These are phyloP conservation scores for Hirschioporus abietinus DNA, from an alignment of 768 basidiomycete species.

Conservation along the genomic window DNA sequence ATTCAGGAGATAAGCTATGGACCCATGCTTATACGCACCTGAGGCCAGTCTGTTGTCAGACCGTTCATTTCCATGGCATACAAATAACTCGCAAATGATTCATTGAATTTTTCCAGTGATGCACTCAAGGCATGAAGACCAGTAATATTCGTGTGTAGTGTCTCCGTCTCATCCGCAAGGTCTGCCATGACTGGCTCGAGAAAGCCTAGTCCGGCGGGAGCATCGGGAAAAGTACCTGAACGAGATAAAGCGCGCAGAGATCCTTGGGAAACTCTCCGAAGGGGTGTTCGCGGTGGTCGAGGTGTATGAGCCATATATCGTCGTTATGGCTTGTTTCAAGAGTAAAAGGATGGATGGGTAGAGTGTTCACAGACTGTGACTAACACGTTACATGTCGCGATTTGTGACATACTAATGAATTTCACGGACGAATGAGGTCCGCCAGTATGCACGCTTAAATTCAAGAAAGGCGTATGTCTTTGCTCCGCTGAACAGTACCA, in stretches of 20 bases:
- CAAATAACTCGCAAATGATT: constrained; percentile 87
- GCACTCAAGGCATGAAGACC: constrained; percentile 66
- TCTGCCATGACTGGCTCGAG: constrained; percentile 81
- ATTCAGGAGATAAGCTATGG: neutral
- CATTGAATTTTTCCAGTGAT: constrained; percentile 82
- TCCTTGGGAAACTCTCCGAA: constrained; percentile 86
- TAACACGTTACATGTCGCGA: neutral
- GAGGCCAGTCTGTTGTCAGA: constrained; percentile 88
- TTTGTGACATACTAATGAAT: neutral
- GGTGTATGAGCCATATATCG: neutral
- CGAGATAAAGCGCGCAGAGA: constrained; percentile 83
- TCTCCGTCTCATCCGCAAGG: constrained; percentile 83
- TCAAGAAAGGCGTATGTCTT: too few species aligned
- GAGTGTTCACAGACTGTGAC: too few species aligned
- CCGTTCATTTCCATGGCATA: constrained; percentile 95
- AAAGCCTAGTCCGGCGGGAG: constrained; percentile 81
- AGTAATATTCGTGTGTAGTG: constrained; percentile 70
- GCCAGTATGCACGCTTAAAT: too few species aligned
- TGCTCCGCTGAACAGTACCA: too few species aligned
- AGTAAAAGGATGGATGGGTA: too few species aligned
- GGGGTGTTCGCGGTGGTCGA: constrained; percentile 63
- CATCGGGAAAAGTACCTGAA: constrained; percentile 65
- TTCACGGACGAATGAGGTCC: too few species aligned
- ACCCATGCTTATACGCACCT: constrained; percentile 41
- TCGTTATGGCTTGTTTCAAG: too few species aligned